Conservation (phyloP, 2,329 filamentous ascomycete genomes). For the Penicillium olsonii region DNA sequence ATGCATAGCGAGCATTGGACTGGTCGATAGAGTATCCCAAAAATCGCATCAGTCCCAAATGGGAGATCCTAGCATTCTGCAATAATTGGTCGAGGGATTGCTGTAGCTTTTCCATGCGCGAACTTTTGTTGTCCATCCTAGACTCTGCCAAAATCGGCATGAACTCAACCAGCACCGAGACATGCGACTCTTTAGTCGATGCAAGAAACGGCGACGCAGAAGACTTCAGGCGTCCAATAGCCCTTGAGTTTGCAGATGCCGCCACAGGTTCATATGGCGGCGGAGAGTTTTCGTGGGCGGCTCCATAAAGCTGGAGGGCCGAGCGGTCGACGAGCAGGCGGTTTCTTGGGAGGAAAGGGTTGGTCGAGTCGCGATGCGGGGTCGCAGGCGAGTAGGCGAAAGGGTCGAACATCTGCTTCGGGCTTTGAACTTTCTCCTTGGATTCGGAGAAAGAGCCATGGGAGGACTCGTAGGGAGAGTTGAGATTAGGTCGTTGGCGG, state of each 20-base stretch:
- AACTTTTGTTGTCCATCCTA: constrained; percentile 24
- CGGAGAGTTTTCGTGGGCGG: constrained; percentile 42
- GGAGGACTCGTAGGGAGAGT: constrained; percentile 32
- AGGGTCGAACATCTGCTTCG: constrained; percentile 26
- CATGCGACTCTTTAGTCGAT: constrained; percentile 35
- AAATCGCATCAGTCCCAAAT: constrained; percentile 46
- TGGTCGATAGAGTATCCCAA: constrained; percentile 59
- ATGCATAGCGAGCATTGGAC: constrained; percentile 57
- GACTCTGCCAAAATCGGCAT: constrained; percentile 43
- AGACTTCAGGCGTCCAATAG: constrained; percentile 42
- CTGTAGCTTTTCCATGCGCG: constrained; percentile 39
- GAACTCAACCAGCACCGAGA: constrained; percentile 46
- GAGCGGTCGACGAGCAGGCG: constrained; percentile 43
- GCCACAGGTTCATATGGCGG: constrained; percentile 47
- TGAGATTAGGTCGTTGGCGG: constrained; percentile 28
- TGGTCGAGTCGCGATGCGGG: constrained; percentile 22
- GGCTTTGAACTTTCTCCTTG: constrained; percentile 26
- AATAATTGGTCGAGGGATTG: constrained; percentile 42
- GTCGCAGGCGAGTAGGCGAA: constrained; percentile 28
- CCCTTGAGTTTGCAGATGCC: constrained; percentile 44
- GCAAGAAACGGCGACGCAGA: constrained; percentile 38
- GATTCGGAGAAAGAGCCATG: constrained; percentile 41
- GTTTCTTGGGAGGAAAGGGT: constrained; percentile 29
- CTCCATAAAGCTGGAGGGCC: constrained; percentile 41
- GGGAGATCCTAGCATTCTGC: constrained; percentile 44